Conservation (phyloP, 306 rosid genomes). For the Malus domestica region ASM211411v1 NC_041793.1:46951001-46951500, state of each 20-base stretch:
- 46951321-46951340: conserved; percentile 43
- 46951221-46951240: conserved; percentile 11
- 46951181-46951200: conserved; percentile 40
- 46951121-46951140: conserved; percentile 68
- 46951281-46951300: conserved; percentile 49
- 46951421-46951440: neutral
- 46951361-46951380: conserved; percentile 36
- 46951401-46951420: conserved; percentile 14
- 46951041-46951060: conserved; percentile 47
- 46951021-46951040: conserved; percentile 78
- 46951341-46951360: conserved; percentile 36
- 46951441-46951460: neutral
- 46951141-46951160: conserved; percentile 48
- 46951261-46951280: conserved; percentile 61
- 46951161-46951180: conserved; percentile 40
- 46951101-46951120: conserved; percentile 7
- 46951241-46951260: conserved; percentile 22
- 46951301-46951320: conserved; percentile 60
- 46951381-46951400: conserved; percentile 52
- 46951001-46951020: conserved; percentile 78
- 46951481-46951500: conserved; percentile 39
- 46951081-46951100: conserved; percentile 9
- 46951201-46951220: conserved; percentile 8
- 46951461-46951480: neutral
- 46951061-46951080: neutral